Evolutionary conservation across 2,329 filamentous ascomycete genomes (phyloP).

Genomic region (Cladosporium sp.): DNA sequence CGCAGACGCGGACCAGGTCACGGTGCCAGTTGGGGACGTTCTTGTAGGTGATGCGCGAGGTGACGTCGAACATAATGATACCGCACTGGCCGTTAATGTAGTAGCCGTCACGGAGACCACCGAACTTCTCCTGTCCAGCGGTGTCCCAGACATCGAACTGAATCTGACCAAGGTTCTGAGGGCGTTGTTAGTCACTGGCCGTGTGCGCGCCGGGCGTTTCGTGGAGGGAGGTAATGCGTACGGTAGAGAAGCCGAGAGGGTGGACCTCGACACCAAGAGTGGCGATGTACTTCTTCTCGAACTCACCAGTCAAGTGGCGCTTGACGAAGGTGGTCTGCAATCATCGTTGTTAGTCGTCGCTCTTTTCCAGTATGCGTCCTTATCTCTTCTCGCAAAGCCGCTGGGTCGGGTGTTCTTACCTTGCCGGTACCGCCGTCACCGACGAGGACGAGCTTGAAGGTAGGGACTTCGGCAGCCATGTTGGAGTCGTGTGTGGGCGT

Average conservation of each 20-base stretch:
- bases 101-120: constrained; percentile 98
- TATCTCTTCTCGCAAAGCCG: background rate
- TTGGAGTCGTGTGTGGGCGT: constrained; percentile 2
- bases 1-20: constrained; percentile 97
- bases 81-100: constrained; percentile 99
- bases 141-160: constrained; percentile 99
- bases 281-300: constrained; percentile 99
- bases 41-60: constrained; percentile 99
- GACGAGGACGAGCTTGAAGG: constrained; percentile 99
- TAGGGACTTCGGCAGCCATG: constrained; percentile 49
- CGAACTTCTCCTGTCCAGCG: constrained; percentile 98
- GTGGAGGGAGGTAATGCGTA: constrained; percentile 50
- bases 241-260: constrained; percentile 94
- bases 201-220: constrained; percentile 10
- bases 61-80: constrained; percentile 99
- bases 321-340: constrained; percentile 98
- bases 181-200: constrained; percentile 22
- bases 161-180: constrained; percentile 83
- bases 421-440: constrained; percentile 99
- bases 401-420: constrained; percentile 53
- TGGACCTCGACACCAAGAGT: constrained; percentile 99
- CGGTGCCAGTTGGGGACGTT: constrained; percentile 99
- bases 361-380: background rate
- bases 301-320: constrained; percentile 99
- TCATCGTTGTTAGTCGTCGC: background rate